Base-by-base conservation (phyloP, 2,329 filamentous ascomycete species). In the Dothistroma pini region DNA sequence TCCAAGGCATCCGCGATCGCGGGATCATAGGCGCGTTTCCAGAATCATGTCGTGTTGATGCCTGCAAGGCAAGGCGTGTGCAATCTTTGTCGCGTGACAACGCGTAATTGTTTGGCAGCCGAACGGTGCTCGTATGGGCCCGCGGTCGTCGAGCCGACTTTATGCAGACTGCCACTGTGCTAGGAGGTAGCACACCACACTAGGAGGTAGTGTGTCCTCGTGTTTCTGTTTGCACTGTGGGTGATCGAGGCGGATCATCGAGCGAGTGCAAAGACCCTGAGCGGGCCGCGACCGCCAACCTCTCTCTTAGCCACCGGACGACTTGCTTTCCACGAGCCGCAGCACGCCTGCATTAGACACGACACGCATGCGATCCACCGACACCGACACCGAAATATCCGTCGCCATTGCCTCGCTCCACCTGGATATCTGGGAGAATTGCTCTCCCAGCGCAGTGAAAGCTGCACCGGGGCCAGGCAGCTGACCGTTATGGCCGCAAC, bases 401-500 rank as follows among this genome's bases (percentile, higher is more conserved):
- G 10, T 1, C 29, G 8, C 11, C 31, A 11, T 35, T 32, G 51
- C 51, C 51, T 32, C 51, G 25, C 51, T 35, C 25, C 51, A 21
- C 25, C 51, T 35, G 51, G 29, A 31, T 9, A 51, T 31, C 51
- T 19, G 51, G 29, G 51, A 35, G 51, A n/a, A 1, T 19, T 35
- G 0, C 31, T 35, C 53, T 55, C 53, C 53, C 53, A 22, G 53
- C 19, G 53, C 35, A 55, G 32, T 34, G 19, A 12, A 34, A 25
- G 29, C 51, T 54, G 51, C 51, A 54, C 51, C 25, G 2, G 2
- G 51, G 41, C 25, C 21, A 57, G 41, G 48, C n/a, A 19, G 50
- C 50, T 49, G 56, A 53, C 38, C 59, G 53, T 54, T 25, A 59
- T 54, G 57, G 56, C 47, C 58, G 53, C 44, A 29, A 48, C 48